Evolutionary conservation across 768 basidiomycete genomes (phyloP).

Genomic region (Hypsizygus marmoreus): DNA sequence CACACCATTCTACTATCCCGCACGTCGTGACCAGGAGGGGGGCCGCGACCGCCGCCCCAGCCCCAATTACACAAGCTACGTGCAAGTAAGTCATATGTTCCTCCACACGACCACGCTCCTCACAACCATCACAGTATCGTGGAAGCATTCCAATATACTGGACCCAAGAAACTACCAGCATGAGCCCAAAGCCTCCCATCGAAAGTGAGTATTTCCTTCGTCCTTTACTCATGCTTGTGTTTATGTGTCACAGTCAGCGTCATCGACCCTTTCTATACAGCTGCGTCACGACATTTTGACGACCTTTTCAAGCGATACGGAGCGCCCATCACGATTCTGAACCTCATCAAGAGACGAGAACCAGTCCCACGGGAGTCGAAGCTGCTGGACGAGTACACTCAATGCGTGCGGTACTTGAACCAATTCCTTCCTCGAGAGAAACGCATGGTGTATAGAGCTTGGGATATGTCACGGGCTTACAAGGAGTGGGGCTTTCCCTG

Average conservation of each 20-base stretch:
- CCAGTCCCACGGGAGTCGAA: conserved; percentile 86
- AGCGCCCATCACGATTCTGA: conserved; percentile 85
- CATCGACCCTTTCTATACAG: conserved; percentile 92
- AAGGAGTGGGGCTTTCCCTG: conserved; percentile 67
- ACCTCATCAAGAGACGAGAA: conserved; percentile 88
- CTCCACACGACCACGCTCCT: neutral
- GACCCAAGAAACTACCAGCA: conserved; percentile 90
- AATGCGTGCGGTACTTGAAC: conserved; percentile 91
- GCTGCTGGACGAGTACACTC: conserved; percentile 85
- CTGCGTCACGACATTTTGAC: conserved; percentile 92
- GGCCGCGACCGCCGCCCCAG: conserved; percentile 56
- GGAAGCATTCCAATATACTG: conserved; percentile 97
- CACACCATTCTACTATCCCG: conserved; percentile 84
- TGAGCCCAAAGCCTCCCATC: conserved; percentile 93
- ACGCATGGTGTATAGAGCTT: conserved; percentile 89
- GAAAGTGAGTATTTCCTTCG: conserved; percentile 66
- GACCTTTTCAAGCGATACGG: conserved; percentile 90
- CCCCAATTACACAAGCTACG: conserved; percentile 92
- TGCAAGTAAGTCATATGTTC: conserved; percentile 57
- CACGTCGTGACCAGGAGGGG: conserved; percentile 32
- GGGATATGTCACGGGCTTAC: conserved; percentile 96
- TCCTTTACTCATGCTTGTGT: neutral
- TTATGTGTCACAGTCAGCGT: conserved; percentile 67
- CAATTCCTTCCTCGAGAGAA: conserved; percentile 88
- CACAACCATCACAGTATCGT: conserved; percentile 61